These are phyloP conservation scores for Microcera coccophila DNA, from an alignment of 2,329 filamentous ascomycete genomes.

Conservation along the genomic window DNA sequence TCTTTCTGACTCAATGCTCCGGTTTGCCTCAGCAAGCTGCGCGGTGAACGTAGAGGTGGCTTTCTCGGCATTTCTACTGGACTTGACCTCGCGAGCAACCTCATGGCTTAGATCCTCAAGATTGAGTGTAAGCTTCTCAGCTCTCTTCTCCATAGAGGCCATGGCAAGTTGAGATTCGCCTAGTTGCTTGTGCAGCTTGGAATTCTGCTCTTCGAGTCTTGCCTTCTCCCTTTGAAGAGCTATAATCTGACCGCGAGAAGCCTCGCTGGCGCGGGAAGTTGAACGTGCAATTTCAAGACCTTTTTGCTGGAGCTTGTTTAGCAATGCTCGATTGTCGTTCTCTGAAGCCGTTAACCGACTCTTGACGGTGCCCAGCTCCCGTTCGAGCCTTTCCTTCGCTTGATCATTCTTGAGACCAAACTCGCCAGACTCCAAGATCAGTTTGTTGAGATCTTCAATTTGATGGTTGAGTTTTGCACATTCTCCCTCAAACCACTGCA, in stretches of 20 bases:
- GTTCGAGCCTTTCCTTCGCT: constrained; percentile 86
- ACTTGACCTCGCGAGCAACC: constrained; percentile 83
- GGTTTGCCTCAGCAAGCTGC: constrained; percentile 84
- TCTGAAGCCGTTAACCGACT: constrained; percentile 87
- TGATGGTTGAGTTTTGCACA: constrained; percentile 71
- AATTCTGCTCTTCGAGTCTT: constrained; percentile 77
- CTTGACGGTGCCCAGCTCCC: constrained; percentile 86
- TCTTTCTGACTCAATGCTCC: constrained; percentile 84
- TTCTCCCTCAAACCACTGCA: constrained; percentile 77
- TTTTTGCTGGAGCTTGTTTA: constrained; percentile 97
- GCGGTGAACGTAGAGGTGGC: constrained; percentile 72
- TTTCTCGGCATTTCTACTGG: constrained; percentile 86
- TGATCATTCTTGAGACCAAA: constrained; percentile 90
- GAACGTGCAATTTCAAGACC: constrained; percentile 93
- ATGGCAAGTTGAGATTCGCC: constrained; percentile 80
- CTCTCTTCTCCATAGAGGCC: constrained; percentile 84
- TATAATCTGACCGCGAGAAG: constrained; percentile 70
- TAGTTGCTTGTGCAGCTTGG: constrained; percentile 75
- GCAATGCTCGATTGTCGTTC: constrained; percentile 89
- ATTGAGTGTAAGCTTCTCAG: constrained; percentile 84
- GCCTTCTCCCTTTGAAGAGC: constrained; percentile 79
- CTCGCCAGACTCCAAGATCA: constrained; percentile 83
- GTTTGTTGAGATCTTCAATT: constrained; percentile 79
- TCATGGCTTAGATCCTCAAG: constrained; percentile 93
- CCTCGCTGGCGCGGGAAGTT: constrained; percentile 79